Evolutionary conservation across 1,139 yeast genomes (phyloP), one percentile per base, ranked within the genome.

Genomic region (Casaregolazyma lundiana): DNA sequence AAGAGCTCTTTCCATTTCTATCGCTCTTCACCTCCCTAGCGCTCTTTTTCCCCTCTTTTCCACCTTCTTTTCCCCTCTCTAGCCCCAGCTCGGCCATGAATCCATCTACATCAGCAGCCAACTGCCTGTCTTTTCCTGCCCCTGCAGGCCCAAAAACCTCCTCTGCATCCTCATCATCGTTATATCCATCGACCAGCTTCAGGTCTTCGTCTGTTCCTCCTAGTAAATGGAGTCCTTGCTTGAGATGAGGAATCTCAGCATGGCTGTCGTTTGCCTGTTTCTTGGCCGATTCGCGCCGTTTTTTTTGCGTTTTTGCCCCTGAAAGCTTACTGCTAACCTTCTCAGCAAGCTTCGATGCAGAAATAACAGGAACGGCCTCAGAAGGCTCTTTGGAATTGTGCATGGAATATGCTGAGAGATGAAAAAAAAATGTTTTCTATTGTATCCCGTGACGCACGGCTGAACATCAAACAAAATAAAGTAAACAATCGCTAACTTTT

Each of bases 51-150:
- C 15, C 15, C 3, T 26, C 32, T 11, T 26, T 26, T 2, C 45
- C 46, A 38, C 45, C 51, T 38, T 49, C 48, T 11, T 36, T 42
- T 5, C 48, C 45, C 13, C 44, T 44, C 19, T 41, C 69, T 20
- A 86, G 71, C 0, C 95, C 95, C 56, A 86, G 76, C 26, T 75
- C 77, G 52, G 77, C 75, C 81, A 89, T 81, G 61, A 86, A 83
- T 15, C 69, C 70, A 24, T 76, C 69, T 50, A 88, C 70, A 49
- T 87, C 96, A 32, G 69, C 63, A 4, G 50, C 52, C 11, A 63
- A 51, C 9, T 43, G 48, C 6, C 46, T 34, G 35, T 56, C 61
- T 5, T 45, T 44, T 16, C 48, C 48, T 8, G 37, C 38, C 6
- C 46, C 45, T 7, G 44, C 49, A 6, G 46, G 55, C 9, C 38